These are phyloP conservation scores for Kalaharituber pfeilii DNA, from an alignment of 2,329 filamentous ascomycete genomes.

Conservation along the genomic window DNA sequence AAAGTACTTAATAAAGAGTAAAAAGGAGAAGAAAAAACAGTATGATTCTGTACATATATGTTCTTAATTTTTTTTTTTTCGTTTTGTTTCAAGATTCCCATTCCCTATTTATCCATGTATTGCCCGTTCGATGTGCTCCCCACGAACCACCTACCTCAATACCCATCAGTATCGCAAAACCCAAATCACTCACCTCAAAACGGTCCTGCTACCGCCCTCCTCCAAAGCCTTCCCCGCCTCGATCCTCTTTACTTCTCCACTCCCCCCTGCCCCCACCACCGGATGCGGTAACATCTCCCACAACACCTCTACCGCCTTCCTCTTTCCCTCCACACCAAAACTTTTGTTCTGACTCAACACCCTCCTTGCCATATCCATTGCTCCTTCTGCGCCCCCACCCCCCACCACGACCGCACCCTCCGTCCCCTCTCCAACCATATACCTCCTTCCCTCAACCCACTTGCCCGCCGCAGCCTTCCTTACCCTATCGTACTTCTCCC, in stretches of 20 bases:
- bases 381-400: background rate
- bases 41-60: no score
- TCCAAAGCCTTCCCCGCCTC: background rate
- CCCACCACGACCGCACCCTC: slow-evolving; percentile 5
- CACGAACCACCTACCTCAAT: background rate
- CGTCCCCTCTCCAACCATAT: background rate
- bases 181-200: no score
- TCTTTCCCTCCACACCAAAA: slow-evolving; percentile 6
- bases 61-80: no score
- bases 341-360: background rate
- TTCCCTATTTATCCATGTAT: background rate
- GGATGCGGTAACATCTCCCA: background rate
- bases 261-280: background rate
- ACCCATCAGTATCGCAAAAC: no score
- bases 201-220: background rate
- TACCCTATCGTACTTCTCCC: background rate
- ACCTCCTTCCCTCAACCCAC: background rate
- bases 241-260: background rate
- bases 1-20: background rate
- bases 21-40: background rate
- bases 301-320: slow-evolving; percentile 21
- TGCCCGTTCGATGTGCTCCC: background rate
- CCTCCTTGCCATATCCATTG: background rate
- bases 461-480: background rate
- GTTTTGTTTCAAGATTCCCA: background rate